A percentile compares a stretch with the other conserved stretches of the same genome.
phyloP scores from a whole-genome alignment of 1,284 basidiomycete genomes.

The Taiwanofungus camphoratus region DNA sequence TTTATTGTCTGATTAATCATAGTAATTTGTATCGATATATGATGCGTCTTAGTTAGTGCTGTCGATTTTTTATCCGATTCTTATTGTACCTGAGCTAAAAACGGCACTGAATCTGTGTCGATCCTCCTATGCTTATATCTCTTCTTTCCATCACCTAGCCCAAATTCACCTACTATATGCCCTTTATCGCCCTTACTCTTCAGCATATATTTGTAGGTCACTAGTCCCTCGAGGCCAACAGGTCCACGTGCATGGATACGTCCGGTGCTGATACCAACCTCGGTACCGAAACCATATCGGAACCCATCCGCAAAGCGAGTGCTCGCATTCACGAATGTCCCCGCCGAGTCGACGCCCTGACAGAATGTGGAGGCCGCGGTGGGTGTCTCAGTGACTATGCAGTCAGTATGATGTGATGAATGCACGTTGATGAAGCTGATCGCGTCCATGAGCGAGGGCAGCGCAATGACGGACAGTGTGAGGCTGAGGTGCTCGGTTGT shows the following conservation, averaged over 20 bases:
- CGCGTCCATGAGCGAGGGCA: conserved; percentile 68
- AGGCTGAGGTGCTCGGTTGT: conserved; percentile 85
- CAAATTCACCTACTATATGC: conserved; percentile 80
- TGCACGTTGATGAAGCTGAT: conserved; percentile 90
- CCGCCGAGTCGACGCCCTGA: conserved; percentile 85
- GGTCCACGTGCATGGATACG: conserved; percentile 96
- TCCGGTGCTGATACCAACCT: conserved; percentile 96
- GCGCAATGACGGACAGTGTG: conserved; percentile 73
- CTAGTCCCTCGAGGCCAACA: conserved; percentile 91
- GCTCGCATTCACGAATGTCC: conserved; percentile 91
- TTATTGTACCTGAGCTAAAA: conserved; percentile 27
- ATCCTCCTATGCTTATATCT: conserved; percentile 68
- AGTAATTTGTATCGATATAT: conserved; percentile 17
- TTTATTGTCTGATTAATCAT: not conserved
- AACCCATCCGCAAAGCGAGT: conserved; percentile 98
- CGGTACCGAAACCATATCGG: conserved; percentile 95
- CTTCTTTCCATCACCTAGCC: conserved; percentile 66
- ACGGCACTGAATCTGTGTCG: conserved; percentile 41
- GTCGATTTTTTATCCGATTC: conserved; percentile 1
- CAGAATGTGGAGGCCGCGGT: conserved; percentile 71
- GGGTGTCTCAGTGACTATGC: conserved; percentile 84
- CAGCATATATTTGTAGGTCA: conserved; percentile 93
- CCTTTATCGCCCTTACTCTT: conserved; percentile 67
- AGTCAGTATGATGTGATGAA: conserved; percentile 94
- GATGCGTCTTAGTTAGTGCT: conserved; percentile 10